phyloP scores from a whole-genome alignment of 2,329 filamentous ascomycete genomes.

The Cladophialophora bantiana region DNA sequence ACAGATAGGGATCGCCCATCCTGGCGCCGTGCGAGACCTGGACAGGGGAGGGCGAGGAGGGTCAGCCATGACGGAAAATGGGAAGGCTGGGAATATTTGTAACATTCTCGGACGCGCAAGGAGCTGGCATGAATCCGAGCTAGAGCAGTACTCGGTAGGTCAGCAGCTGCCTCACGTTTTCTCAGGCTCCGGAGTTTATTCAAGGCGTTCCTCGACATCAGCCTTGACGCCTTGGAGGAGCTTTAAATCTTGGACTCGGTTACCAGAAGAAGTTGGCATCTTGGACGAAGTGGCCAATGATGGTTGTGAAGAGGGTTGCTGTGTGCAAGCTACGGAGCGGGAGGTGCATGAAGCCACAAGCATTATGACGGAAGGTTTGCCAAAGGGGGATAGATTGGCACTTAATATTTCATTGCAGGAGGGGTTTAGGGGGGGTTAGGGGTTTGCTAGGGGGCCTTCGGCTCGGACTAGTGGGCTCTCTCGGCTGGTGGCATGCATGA shows the following conservation, averaged over 20 bases:
- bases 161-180: conserved; percentile 18
- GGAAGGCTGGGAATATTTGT: conserved; percentile 38
- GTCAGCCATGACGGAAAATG: conserved; percentile 27
- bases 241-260: conserved; percentile 9
- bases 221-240: conserved; percentile 1
- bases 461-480: not conserved
- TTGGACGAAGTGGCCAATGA: conserved; percentile 25
- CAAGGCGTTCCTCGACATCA: conserved; percentile 24
- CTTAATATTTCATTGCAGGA: not conserved
- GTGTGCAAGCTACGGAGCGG: not conserved
- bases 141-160: conserved; percentile 14
- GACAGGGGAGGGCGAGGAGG: conserved; percentile 13
- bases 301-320: conserved; percentile 12
- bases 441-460: not conserved
- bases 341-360: conserved; percentile 18
- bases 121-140: conserved; percentile 4
- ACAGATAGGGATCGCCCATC: conserved; percentile 15
- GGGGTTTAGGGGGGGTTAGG: not conserved
- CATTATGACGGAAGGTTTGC: conserved; percentile 13
- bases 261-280: conserved; percentile 6
- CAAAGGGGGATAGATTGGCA: conserved; percentile 2
- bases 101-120: conserved; percentile 16
- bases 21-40: conserved; percentile 14
- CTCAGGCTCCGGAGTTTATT: conserved; percentile 13
- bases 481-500: conserved; percentile 6